Percentiles rank a stretch among this genome's conserved stretches.
These are phyloP conservation scores for Globisporangium ultimum DNA, from an alignment of 352 stramenopile genomes.

Conservation along the genomic window DNA sequence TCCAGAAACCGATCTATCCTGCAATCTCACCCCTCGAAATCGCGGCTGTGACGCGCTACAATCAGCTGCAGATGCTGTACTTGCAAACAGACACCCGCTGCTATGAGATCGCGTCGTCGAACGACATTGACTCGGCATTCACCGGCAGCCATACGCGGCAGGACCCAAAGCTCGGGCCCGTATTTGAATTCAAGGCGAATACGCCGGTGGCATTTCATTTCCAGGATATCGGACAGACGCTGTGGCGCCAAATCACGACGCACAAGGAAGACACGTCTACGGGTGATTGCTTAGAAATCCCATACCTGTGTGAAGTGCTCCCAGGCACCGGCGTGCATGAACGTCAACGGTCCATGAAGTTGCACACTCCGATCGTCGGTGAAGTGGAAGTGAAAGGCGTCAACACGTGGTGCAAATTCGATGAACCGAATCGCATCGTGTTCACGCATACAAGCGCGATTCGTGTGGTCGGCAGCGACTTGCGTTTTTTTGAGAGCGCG, in stretches of 20 bases:
- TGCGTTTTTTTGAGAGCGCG: not conserved
- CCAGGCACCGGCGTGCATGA: not conserved
- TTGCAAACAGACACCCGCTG: constrained; percentile 6
- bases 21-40: not conserved
- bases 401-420: not conserved
- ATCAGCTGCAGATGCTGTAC: not conserved
- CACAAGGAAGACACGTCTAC: not conserved
- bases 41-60: not conserved
- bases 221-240: not conserved
- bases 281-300: not conserved
- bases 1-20: not conserved
- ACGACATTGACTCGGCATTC: constrained; percentile 4
- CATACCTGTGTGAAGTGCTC: not conserved
- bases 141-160: not conserved
- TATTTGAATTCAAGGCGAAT: constrained; percentile 7
- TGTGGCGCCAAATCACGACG: constrained; percentile 4
- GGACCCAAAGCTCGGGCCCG: not conserved
- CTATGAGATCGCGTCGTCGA: not conserved
- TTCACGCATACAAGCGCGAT: not conserved
- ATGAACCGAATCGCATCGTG: not conserved
- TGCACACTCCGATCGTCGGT: not conserved
- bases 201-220: not conserved
- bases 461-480: not conserved
- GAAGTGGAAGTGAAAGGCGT: not conserved
- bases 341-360: not conserved